Evolutionary conservation across 768 basidiomycete genomes (phyloP), one percentile per base, ranked within the genome.

Genomic region (Tremella yokohamensis): DNA sequence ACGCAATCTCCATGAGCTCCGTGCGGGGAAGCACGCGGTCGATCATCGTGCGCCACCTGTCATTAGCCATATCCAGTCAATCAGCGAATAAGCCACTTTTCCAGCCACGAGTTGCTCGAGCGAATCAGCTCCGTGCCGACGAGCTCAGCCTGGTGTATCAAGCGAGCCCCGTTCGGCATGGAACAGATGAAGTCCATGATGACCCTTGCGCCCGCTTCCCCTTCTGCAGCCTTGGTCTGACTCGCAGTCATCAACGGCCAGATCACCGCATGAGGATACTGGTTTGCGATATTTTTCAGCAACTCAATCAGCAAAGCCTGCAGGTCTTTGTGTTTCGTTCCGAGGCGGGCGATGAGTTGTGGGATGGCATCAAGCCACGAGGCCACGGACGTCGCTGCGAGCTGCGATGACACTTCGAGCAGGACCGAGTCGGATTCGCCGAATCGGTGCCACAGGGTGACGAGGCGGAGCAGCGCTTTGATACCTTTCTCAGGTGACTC

Each of bases 161-260:
- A 45, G 45, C 64, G 60, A n/a, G 61, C 60, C 1, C 69, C 70
- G 54, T 71, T 68, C 22, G 61, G 62, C 69, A 74, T 68, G 3
- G 65, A 60, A 26, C 66, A 66, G 45, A 76, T 73, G 42, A 69
- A 66, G 19, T 64, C 47, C 70, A 72, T 75, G 45, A 76, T 71
- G 2, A 66, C 66, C 39, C 62, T 67, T 2, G 75, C 75, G 1
- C 69, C 72, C 8, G 65, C 62, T 20, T 72, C 68, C 6, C n/a
- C 42, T 4, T 45, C 42, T 4, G n/a, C 8, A 18, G 22, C 42
- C 16, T 60, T 63, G 2, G 73, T 76, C 48, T 72, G 68, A 38
- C 72, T 65, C 2, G 75, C 75, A 13, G 73, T 75, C 19, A 76
- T 54, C 8, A 76, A 56, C 1, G 75, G 73, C 75, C 75, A 76